phyloP scores from a whole-genome alignment of 2,329 filamentous ascomycete genomes.

The Penicillium sp. region DNA sequence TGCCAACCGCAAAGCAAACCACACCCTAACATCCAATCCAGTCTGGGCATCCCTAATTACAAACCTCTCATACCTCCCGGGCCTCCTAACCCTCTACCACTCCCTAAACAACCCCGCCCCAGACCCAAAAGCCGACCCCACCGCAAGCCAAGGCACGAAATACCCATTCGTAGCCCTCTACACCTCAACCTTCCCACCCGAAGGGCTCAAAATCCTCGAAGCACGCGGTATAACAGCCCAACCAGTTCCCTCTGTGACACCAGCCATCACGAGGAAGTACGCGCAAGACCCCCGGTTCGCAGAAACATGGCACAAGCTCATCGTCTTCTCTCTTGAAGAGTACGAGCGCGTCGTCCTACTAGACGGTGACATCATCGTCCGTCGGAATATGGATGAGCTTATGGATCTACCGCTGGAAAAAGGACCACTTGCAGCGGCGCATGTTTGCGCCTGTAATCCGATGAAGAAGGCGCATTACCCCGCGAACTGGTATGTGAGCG shows the following conservation, averaged over 20 bases:
- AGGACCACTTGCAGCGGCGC: constrained; percentile 64
- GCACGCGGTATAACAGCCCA: constrained; percentile 67
- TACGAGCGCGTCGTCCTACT: constrained; percentile 76
- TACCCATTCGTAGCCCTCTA: constrained; percentile 80
- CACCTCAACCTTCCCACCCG: constrained; percentile 68
- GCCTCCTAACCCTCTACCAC: constrained; percentile 74
- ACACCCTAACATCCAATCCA: constrained; percentile 30
- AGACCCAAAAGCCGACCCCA: neutral
- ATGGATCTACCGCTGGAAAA: constrained; percentile 71
- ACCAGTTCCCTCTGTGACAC: constrained; percentile 70
- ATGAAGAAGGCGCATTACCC: constrained; percentile 75
- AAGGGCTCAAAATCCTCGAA: constrained; percentile 66
- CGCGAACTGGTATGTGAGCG: constrained; percentile 56
- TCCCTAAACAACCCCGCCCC: constrained; percentile 59
- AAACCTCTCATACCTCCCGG: constrained; percentile 74
- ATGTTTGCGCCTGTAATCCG: constrained; percentile 85
- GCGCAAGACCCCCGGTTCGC: constrained; percentile 75
- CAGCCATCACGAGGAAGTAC: constrained; percentile 64
- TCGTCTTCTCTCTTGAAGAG: constrained; percentile 69
- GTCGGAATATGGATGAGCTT: constrained; percentile 80
- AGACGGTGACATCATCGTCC: constrained; percentile 78
- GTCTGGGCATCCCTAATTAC: constrained; percentile 84
- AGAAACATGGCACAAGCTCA: constrained; percentile 82
- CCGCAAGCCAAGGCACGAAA: constrained; percentile 47
- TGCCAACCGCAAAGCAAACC: neutral